These are phyloP conservation scores for Tolypocladium capitatum DNA, from an alignment of 2,329 filamentous ascomycete species.

Conservation along the genomic window DNA sequence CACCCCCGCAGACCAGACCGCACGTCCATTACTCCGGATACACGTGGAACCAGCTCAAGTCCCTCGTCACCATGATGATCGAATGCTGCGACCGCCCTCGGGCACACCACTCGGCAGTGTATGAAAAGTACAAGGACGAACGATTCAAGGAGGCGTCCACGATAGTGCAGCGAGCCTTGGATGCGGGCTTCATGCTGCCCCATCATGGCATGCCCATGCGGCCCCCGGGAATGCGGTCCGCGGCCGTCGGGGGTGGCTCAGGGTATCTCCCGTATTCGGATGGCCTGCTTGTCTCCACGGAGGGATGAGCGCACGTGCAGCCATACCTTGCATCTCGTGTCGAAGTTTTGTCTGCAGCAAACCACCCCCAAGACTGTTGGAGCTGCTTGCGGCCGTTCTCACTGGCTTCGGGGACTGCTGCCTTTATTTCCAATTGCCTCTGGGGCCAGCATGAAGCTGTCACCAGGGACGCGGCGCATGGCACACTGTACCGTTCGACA, in stretches of 20 bases:
- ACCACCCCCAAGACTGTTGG: not conserved
- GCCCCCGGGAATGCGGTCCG: constrained; percentile 8
- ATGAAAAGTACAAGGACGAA: constrained; percentile 81
- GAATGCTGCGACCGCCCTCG: constrained; percentile 76
- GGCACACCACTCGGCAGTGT: constrained; percentile 76
- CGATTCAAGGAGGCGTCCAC: constrained; percentile 75
- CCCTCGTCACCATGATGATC: constrained; percentile 63
- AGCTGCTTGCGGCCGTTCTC: not conserved
- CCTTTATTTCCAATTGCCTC: not conserved
- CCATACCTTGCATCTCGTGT: not conserved
- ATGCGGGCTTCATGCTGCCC: constrained; percentile 41
- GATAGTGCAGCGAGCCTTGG: constrained; percentile 65
- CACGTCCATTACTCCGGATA: constrained; percentile 93
- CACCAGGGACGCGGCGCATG: not conserved
- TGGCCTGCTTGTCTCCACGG: constrained; percentile 17
- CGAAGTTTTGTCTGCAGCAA: not conserved
- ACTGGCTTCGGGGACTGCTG: not conserved
- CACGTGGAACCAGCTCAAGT: constrained; percentile 70
- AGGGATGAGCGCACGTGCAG: constrained; percentile 11
- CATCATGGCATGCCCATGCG: constrained; percentile 27
- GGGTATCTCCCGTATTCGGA: constrained; percentile 14
- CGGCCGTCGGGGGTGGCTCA: constrained; percentile 9
- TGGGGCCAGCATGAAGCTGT: not conserved
- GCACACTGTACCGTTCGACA: not conserved
- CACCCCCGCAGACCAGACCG: constrained; percentile 47